Evolutionary conservation across 768 basidiomycete species (phyloP).

Genomic region (Rubroboletus pulcherrimus): DNA sequence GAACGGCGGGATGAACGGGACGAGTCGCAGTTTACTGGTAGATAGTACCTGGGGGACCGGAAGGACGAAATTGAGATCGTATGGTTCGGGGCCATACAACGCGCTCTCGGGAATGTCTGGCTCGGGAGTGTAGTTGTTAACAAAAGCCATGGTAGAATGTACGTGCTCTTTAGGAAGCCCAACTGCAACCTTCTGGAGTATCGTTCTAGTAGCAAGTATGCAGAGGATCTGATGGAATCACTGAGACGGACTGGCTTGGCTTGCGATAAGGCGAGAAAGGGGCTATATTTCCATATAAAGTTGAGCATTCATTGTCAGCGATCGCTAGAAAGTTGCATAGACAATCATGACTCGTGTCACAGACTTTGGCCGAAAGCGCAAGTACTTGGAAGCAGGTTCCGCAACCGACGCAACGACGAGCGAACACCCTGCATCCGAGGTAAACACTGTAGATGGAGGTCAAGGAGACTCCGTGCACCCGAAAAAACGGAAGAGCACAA

Average conservation of each 20-base stretch:
- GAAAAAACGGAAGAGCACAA: conserved; percentile 59
- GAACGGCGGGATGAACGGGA: conserved; percentile 22
- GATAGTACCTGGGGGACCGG: conserved; percentile 11
- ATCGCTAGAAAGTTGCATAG: background rate
- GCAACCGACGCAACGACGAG: conserved; percentile 5
- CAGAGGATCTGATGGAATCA: background rate
- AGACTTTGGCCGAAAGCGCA: conserved; percentile 70
- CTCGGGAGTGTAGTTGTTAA: conserved; percentile 17
- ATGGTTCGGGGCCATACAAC: conserved; percentile 25
- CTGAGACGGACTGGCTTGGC: too few relatives aligned
- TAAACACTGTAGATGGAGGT: background rate
- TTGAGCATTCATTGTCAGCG: background rate
- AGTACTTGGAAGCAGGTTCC: conserved; percentile 64
- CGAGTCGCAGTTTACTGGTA: conserved; percentile 17
- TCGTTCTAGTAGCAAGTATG: background rate
- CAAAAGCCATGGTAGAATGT: conserved; percentile 13
- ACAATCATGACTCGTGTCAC: conserved; percentile 67
- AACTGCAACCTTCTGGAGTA: background rate
- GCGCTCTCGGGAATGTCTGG: conserved; percentile 10
- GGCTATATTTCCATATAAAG: background rate
- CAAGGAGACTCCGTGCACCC: conserved; percentile 27
- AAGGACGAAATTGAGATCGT: conserved; percentile 24
- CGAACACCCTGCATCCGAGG: background rate
- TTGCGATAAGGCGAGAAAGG: background rate
- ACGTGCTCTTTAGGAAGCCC: background rate